A percentile compares a stretch with the other conserved stretches of the same genome.
Conservation (phyloP, 257 asterid species). For the Thymus quinquecostatus region DNA sequence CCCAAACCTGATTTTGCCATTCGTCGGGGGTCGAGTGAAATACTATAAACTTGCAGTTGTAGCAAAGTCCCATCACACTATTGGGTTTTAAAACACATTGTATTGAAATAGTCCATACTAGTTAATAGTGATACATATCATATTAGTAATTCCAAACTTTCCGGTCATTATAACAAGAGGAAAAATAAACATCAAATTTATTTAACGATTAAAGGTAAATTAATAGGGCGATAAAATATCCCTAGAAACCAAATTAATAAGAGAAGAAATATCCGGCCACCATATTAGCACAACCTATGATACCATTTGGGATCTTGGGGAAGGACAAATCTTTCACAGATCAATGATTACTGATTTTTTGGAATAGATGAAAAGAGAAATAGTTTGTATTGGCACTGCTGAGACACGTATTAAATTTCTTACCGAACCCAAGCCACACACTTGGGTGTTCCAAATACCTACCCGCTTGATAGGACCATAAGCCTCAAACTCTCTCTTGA, state of each 20-base stretch:
- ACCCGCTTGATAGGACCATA: conserved; percentile 99
- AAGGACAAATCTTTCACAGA: conserved; percentile 1
- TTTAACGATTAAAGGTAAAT: neutral
- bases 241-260: neutral
- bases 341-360: conserved; percentile 1
- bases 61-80: conserved; percentile 21
- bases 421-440: conserved; percentile 83
- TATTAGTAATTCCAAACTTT: conserved; percentile 2
- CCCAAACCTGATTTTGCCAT: conserved; percentile 38
- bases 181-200: neutral
- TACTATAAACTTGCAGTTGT: conserved; percentile 16
- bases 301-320: neutral
- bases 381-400: conserved; percentile 26
- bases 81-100: conserved; percentile 22
- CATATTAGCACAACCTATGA: neutral
- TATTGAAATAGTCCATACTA: conserved; percentile 11
- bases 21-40: conserved; percentile 32
- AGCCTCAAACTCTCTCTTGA: conserved; percentile 98
- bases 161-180: conserved; percentile 6
- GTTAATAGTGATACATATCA: conserved; percentile 4
- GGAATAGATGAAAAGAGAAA: neutral
- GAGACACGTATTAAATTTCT: conserved; percentile 54
- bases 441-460: conserved; percentile 78
- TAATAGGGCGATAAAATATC: conserved; percentile 5
- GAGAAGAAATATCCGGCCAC: neutral